Percentiles rank a stretch among this genome's conserved stretches.
These are phyloP conservation scores for Xylaria cubensis DNA, from an alignment of 495 filamentous ascomycete genomes.

Conservation along the genomic window DNA sequence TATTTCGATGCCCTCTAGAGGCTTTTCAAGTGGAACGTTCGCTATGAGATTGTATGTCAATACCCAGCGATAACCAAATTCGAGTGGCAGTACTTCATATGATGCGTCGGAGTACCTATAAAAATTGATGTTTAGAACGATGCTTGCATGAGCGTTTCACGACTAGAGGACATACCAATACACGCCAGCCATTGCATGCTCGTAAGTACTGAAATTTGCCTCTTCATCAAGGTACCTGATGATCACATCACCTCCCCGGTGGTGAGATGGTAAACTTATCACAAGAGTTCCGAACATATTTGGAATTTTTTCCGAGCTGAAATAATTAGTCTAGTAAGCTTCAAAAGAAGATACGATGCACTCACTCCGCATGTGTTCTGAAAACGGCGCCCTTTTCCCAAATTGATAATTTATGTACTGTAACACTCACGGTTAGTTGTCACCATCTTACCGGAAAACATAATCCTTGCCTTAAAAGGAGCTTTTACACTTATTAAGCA, in stretches of 20 bases:
- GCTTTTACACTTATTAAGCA: neutral
- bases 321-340: neutral
- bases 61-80: slow-evolving; percentile 4
- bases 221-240: slow-evolving; percentile 11
- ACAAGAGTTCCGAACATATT: neutral
- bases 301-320: neutral
- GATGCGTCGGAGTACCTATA: slow-evolving; percentile 5
- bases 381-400: slow-evolving; percentile 1
- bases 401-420: slow-evolving; percentile 1
- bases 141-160: neutral
- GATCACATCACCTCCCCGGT: neutral
- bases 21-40: neutral
- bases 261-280: neutral
- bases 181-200: neutral
- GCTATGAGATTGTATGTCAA: slow-evolving; percentile 7
- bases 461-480: neutral
- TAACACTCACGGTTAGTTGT: neutral
- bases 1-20: neutral
- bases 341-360: neutral
- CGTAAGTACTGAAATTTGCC: neutral
- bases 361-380: neutral
- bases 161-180: neutral
- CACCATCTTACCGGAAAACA: neutral
- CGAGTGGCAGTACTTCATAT: neutral
- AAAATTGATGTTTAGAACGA: neutral